Percentiles rank a stretch among this genome's conserved stretches.
Evolutionary conservation across 257 asterid genomes (phyloP).

Genomic region (Nicotiana attenuata): DNA sequence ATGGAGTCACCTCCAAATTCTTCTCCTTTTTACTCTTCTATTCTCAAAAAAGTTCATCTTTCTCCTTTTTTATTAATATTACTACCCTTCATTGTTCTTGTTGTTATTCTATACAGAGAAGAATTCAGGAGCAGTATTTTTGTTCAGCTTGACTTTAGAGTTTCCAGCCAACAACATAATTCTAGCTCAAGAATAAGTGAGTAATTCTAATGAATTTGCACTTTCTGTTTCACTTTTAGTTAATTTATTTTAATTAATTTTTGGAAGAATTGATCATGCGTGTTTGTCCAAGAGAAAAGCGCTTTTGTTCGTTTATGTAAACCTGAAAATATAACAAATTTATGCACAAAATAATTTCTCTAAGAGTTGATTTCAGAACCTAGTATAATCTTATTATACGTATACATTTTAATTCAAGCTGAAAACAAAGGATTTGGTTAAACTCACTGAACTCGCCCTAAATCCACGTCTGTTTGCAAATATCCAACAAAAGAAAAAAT

Average conservation of each 20-base stretch:
- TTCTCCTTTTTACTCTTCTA: slow-evolving; percentile 19
- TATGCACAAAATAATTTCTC: background rate
- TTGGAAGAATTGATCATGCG: background rate
- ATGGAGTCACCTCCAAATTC: slow-evolving; percentile 29
- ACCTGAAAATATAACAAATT: background rate
- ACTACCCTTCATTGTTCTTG: slow-evolving; percentile 26
- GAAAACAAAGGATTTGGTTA: too few species aligned
- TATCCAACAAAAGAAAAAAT: too few species aligned
- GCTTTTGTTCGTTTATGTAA: background rate
- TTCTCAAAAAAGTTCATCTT: slow-evolving; percentile 16
- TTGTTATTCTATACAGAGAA: slow-evolving; percentile 30
- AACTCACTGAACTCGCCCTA: too few species aligned
- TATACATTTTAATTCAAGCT: too few species aligned
- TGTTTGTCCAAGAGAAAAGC: background rate
- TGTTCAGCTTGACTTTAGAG: slow-evolving; percentile 13
- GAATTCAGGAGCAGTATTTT: slow-evolving; percentile 25
- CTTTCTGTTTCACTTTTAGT: background rate
- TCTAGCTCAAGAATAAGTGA: slow-evolving; percentile 22
- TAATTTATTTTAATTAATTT: background rate
- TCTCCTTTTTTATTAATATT: slow-evolving; percentile 27
- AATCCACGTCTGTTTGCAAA: too few species aligned
- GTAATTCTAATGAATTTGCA: slow-evolving; percentile 8
- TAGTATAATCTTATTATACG: too few species aligned
- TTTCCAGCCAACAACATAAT: slow-evolving; percentile 7
- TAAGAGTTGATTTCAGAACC: background rate